Evolutionary conservation across 208 protist species (phyloP).

Genomic region (Crithidia bombi): DNA sequence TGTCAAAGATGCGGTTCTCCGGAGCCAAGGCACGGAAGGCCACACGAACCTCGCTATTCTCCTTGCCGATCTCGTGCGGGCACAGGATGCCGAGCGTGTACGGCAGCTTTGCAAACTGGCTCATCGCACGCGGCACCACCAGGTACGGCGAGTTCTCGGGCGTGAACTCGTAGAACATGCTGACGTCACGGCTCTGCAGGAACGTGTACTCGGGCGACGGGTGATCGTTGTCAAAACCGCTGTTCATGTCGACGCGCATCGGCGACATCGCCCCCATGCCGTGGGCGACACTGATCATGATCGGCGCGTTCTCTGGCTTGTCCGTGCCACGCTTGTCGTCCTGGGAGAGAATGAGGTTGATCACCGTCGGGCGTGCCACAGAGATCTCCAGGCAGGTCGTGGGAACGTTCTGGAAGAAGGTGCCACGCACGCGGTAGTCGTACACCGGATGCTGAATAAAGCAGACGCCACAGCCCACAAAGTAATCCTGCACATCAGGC

Average conservation of each 20-base stretch:
- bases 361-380: slow-evolving; percentile 45
- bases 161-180: slow-evolving; percentile 80
- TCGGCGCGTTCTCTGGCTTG: slow-evolving; percentile 61
- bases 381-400: slow-evolving; percentile 72
- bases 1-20: slow-evolving; percentile 74
- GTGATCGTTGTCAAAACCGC: slow-evolving; percentile 77
- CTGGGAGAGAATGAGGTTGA: slow-evolving; percentile 74
- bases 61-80: slow-evolving; percentile 64
- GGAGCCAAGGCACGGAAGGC: slow-evolving; percentile 66
- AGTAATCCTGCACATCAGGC: slow-evolving; percentile 73
- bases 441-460: slow-evolving; percentile 73
- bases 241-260: slow-evolving; percentile 76
- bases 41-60: slow-evolving; percentile 52
- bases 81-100: slow-evolving; percentile 66
- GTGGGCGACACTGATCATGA: slow-evolving; percentile 86
- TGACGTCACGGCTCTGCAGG: slow-evolving; percentile 72
- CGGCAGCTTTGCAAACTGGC: slow-evolving; percentile 49
- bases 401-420: slow-evolving; percentile 73
- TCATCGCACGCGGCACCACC: slow-evolving; percentile 74
- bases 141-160: slow-evolving; percentile 82
- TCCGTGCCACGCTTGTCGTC: slow-evolving; percentile 77
- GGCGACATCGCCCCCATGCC: slow-evolving; percentile 46
- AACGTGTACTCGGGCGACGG: slow-evolving; percentile 77
- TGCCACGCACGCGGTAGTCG: slow-evolving; percentile 82
- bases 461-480: slow-evolving; percentile 76